Evolutionary conservation across 129 eudicot genomes (phyloP).

Genomic region (Helichrysum umbraculigerum): DNA sequence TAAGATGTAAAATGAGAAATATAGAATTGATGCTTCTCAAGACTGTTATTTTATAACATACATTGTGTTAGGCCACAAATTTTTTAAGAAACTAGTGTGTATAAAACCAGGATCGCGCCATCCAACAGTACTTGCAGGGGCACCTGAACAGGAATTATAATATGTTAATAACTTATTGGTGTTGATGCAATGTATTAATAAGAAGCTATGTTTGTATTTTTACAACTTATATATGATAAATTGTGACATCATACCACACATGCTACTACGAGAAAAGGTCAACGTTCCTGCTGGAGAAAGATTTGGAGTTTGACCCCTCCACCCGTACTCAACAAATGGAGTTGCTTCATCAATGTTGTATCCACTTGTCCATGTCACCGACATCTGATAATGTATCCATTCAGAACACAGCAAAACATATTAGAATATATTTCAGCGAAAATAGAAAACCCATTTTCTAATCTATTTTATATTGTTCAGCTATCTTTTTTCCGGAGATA

Average conservation of each 20-base stretch:
- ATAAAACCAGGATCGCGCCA: constrained; percentile 94
- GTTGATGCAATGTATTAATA: neutral
- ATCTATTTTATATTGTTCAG: neutral
- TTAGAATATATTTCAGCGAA: neutral
- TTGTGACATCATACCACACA: constrained; percentile 64
- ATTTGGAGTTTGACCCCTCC: constrained; percentile 29
- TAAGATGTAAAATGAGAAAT: constrained; percentile 8
- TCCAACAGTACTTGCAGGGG: constrained; percentile 85
- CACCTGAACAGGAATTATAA: constrained; percentile 35
- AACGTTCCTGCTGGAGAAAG: constrained; percentile 74
- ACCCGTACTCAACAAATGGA: constrained; percentile 73
- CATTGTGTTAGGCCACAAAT: constrained; percentile 70
- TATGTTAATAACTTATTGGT: neutral
- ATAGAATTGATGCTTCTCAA: neutral
- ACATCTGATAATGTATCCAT: constrained; percentile 50
- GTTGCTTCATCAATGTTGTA: constrained; percentile 71
- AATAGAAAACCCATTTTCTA: too few relatives aligned
- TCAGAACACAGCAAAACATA: constrained; percentile 8
- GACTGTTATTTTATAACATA: constrained; percentile 17
- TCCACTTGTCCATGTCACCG: constrained; percentile 88
- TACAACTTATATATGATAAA: neutral
- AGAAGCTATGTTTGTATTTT: neutral
- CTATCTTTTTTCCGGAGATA: neutral
- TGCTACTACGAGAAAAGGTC: constrained; percentile 54
- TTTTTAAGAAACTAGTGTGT: constrained; percentile 70